These are phyloP conservation scores for Oryza officinalis DNA, from an alignment of 176 grass and related monocot species.

Conservation along the genomic window DNA sequence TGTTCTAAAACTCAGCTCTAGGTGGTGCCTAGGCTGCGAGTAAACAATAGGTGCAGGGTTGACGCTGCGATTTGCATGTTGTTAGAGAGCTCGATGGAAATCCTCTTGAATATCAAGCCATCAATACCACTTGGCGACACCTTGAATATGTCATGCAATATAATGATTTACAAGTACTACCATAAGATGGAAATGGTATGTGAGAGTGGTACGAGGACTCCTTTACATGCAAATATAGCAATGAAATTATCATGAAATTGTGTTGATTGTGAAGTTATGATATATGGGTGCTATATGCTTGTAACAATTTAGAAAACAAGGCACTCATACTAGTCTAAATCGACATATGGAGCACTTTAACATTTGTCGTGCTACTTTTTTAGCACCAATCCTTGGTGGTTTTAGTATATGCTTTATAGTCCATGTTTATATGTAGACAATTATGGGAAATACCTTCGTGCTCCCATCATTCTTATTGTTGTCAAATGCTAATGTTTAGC, in stretches of 20 bases:
- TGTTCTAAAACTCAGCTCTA: too few relatives aligned
- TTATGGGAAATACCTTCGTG: slow-evolving; percentile 19
- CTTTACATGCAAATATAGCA: background rate
- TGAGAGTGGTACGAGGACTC: background rate
- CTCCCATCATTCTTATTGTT: slow-evolving; percentile 13
- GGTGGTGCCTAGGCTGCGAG: background rate
- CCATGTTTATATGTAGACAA: background rate
- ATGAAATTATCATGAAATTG: background rate
- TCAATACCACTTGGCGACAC: background rate
- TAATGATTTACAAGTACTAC: background rate
- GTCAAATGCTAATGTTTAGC: slow-evolving; percentile 45
- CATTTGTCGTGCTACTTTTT: background rate
- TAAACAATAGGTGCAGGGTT: background rate
- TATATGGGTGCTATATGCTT: background rate
- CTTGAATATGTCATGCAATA: background rate
- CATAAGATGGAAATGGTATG: background rate
- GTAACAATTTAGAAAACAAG: background rate
- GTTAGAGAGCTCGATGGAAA: background rate
- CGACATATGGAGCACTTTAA: background rate
- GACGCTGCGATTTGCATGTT: background rate
- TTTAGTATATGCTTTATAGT: slow-evolving; percentile 1
- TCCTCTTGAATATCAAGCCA: background rate
- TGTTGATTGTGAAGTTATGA: background rate
- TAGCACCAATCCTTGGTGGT: background rate
- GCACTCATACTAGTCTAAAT: background rate